Evolutionary conservation across 495 filamentous ascomycete species (phyloP).

Genomic region (Penicillium soppii): DNA sequence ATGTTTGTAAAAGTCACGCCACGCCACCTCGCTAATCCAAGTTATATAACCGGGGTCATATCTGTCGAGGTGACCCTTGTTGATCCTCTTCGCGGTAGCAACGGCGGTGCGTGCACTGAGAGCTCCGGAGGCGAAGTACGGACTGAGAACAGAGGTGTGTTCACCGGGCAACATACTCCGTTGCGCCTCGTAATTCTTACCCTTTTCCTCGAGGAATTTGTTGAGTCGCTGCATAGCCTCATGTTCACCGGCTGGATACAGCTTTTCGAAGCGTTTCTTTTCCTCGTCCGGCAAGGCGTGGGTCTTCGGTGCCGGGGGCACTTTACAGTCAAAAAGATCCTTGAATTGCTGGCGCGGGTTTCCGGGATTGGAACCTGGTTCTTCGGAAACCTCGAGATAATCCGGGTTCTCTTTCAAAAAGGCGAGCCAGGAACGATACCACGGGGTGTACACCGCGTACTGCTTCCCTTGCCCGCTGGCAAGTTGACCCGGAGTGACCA

Average conservation of each 20-base stretch:
- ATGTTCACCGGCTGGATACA: slow-evolving; percentile 82
- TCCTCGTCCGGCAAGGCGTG: slow-evolving; percentile 63
- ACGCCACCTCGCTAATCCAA: slow-evolving; percentile 89
- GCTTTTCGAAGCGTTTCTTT: slow-evolving; percentile 48
- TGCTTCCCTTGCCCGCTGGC: slow-evolving; percentile 65
- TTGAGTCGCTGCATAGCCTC: slow-evolving; percentile 65
- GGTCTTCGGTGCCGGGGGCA: slow-evolving; percentile 64
- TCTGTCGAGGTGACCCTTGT: slow-evolving; percentile 69
- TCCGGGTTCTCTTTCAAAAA: slow-evolving; percentile 68
- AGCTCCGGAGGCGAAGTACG: slow-evolving; percentile 76
- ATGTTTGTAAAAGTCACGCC: slow-evolving; percentile 93
- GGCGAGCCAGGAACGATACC: slow-evolving; percentile 74
- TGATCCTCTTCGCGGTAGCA: slow-evolving; percentile 60
- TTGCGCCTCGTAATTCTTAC: slow-evolving; percentile 56
- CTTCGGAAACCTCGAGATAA: slow-evolving; percentile 57
- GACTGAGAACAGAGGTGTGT: slow-evolving; percentile 71
- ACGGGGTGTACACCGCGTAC: slow-evolving; percentile 83
- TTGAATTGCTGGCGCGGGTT: slow-evolving; percentile 51
- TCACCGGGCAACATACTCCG: slow-evolving; percentile 61
- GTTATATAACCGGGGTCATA: slow-evolving; percentile 64
- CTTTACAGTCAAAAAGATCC: slow-evolving; percentile 59
- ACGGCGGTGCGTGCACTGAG: slow-evolving; percentile 77
- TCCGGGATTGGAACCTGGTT: slow-evolving; percentile 60
- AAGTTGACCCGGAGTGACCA: slow-evolving; percentile 72
- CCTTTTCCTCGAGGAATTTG: slow-evolving; percentile 69